Percentiles rank a stretch among this genome's conserved stretches.
These are phyloP conservation scores for Acacia confusa DNA, from an alignment of 306 rosid species.

Conservation along the genomic window DNA sequence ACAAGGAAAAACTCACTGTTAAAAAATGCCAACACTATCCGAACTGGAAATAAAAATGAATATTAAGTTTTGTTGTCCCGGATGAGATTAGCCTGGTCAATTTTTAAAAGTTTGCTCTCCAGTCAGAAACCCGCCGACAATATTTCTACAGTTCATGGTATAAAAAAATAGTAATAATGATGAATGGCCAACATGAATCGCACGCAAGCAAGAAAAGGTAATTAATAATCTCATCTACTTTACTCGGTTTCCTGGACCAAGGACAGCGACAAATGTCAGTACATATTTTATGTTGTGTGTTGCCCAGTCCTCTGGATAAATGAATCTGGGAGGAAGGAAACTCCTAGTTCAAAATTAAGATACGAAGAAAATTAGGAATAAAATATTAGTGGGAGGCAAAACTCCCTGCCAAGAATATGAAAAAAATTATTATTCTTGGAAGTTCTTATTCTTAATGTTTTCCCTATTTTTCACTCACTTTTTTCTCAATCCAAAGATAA, in stretches of 20 bases:
- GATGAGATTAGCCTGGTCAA: neutral
- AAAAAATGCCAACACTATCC: too few relatives aligned
- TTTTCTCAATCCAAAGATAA: too few relatives aligned
- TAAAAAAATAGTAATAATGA: too few relatives aligned
- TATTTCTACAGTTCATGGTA: neutral
- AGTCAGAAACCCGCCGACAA: neutral
- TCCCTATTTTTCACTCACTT: too few relatives aligned
- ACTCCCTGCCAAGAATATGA: too few relatives aligned
- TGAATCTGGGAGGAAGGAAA: neutral
- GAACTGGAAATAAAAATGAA: too few relatives aligned
- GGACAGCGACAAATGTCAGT: neutral
- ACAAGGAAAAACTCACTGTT: too few relatives aligned
- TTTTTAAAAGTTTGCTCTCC: neutral
- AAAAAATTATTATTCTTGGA: too few relatives aligned
- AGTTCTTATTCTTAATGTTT: too few relatives aligned
- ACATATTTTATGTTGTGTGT: neutral
- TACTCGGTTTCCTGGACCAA: constrained; percentile 14
- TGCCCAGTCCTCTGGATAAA: neutral
- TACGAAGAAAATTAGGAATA: neutral
- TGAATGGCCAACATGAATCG: neutral
- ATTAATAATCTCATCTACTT: neutral
- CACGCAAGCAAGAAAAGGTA: neutral
- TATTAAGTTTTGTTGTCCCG: too few relatives aligned
- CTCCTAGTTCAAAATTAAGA: neutral
- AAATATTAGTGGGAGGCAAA: too few relatives aligned